Percentiles rank a stretch among this genome's conserved stretches.
These are phyloP conservation scores for Beverwykella pulmonaria DNA, from an alignment of 495 filamentous ascomycete genomes.

Conservation along the genomic window DNA sequence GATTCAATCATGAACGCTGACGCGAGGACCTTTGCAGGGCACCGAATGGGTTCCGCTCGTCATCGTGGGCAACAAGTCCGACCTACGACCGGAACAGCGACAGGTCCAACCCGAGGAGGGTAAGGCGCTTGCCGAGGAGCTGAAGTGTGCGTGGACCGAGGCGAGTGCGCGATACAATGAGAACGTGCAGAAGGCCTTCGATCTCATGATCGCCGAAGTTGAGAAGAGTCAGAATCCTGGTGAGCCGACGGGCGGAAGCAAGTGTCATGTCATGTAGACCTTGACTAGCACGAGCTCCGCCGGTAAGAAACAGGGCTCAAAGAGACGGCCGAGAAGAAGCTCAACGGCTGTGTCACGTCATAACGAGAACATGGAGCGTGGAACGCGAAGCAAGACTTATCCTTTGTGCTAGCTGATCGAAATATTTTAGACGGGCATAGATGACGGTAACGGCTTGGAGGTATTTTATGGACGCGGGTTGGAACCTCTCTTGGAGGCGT, in stretches of 20 bases:
- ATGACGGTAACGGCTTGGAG: not conserved
- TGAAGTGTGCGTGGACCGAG: constrained; percentile 92
- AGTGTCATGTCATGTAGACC: constrained; percentile 79
- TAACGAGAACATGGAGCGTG: not conserved
- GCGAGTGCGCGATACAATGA: constrained; percentile 90
- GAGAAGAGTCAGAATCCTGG: constrained; percentile 92
- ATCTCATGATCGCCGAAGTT: constrained; percentile 90
- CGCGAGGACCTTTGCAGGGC: constrained; percentile 67
- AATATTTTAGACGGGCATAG: constrained; percentile 4
- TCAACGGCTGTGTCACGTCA: not conserved
- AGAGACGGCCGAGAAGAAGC: not conserved
- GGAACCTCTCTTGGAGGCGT: not conserved
- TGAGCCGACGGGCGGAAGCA: constrained; percentile 74
- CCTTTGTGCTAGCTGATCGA: not conserved
- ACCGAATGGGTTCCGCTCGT: constrained; percentile 89
- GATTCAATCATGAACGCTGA: too few species aligned
- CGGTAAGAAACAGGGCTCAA: not conserved
- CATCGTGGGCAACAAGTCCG: constrained; percentile 95
- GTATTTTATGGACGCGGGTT: not conserved
- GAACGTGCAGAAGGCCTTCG: constrained; percentile 91
- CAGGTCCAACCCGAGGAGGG: constrained; percentile 88
- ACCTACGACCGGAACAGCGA: constrained; percentile 88
- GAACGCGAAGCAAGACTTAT: not conserved
- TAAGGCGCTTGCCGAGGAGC: constrained; percentile 75
- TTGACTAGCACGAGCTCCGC: constrained; percentile 1